Evolutionary conservation across 106 monocot genomes (phyloP).

Genomic region (Hemerocallis citrina): DNA sequence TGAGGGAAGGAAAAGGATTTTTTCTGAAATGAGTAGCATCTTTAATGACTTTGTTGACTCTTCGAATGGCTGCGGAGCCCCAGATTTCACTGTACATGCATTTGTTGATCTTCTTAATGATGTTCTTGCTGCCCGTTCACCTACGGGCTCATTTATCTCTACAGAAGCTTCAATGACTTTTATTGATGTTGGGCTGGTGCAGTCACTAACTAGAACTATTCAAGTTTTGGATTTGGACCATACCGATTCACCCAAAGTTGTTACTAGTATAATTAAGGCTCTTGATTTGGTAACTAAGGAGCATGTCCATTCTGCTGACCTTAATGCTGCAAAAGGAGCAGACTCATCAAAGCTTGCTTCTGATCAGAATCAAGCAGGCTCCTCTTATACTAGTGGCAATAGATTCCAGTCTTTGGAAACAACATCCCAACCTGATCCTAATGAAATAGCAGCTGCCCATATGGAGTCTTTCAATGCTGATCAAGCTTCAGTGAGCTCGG

Average conservation of each 20-base stretch:
- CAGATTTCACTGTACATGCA: slow-evolving; percentile 52
- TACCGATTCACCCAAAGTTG: slow-evolving; percentile 77
- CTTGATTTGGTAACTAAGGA: slow-evolving; percentile 90
- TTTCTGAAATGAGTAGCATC: slow-evolving; percentile 55
- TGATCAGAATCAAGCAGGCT: slow-evolving; percentile 46
- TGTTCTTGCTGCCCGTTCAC: slow-evolving; percentile 67
- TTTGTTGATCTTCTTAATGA: slow-evolving; percentile 96
- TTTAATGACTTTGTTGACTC: slow-evolving; percentile 63
- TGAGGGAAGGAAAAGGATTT: slow-evolving; percentile 82
- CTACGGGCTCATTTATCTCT: slow-evolving; percentile 77
- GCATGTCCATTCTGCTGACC: slow-evolving; percentile 68
- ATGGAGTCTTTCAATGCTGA: slow-evolving; percentile 50
- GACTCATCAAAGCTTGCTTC: slow-evolving; percentile 33
- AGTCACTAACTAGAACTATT: slow-evolving; percentile 49
- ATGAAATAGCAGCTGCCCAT: slow-evolving; percentile 40
- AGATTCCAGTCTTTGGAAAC: slow-evolving; percentile 61
- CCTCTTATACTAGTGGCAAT: slow-evolving; percentile 28
- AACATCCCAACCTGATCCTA: slow-evolving; percentile 57
- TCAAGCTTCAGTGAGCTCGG: slow-evolving; percentile 48
- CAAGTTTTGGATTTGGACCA: slow-evolving; percentile 87
- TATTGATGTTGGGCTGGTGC: slow-evolving; percentile 89
- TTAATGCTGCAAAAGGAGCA: slow-evolving; percentile 43
- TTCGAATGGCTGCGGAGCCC: slow-evolving; percentile 39
- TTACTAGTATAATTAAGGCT: slow-evolving; percentile 75
- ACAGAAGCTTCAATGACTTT: slow-evolving; percentile 93